These are phyloP conservation scores for Candida hungchunana DNA, from an alignment of 805 yeast genomes.

Conservation along the genomic window DNA sequence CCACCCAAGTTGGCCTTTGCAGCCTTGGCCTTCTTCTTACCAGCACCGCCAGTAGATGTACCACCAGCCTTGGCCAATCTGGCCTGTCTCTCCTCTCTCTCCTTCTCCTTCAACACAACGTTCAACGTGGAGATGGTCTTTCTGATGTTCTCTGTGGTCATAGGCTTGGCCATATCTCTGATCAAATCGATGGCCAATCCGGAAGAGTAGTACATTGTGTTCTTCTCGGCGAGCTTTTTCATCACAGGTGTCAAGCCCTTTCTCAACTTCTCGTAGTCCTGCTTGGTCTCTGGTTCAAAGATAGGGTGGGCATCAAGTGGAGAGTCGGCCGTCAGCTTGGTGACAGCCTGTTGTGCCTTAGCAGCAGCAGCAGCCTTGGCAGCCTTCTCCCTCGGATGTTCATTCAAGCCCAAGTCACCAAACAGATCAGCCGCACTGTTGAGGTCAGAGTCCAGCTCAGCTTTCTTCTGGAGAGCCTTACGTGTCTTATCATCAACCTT, in stretches of 20 bases:
- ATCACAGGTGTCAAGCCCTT: conserved; percentile 64
- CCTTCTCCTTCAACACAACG: conserved; percentile 79
- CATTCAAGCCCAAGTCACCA: conserved; percentile 60
- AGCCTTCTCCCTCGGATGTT: conserved; percentile 40
- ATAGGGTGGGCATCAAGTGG: conserved; percentile 76
- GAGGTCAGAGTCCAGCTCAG: conserved; percentile 81
- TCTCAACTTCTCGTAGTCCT: conserved; percentile 73
- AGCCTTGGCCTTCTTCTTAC: conserved; percentile 84
- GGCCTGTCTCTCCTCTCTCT: conserved; percentile 83
- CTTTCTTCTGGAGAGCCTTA: conserved; percentile 67
- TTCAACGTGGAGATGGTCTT: conserved; percentile 83
- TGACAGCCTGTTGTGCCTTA: conserved; percentile 24
- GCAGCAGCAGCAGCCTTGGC: conserved; percentile 33
- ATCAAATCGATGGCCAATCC: conserved; percentile 78
- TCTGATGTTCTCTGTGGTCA: conserved; percentile 75
- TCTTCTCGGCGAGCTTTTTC: conserved; percentile 54
- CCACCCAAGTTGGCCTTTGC: conserved; percentile 62
- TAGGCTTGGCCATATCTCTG: conserved; percentile 79
- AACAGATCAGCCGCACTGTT: conserved; percentile 91
- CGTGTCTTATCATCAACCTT: conserved; percentile 70
- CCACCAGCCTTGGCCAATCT: conserved; percentile 80
- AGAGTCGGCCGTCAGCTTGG: conserved; percentile 56
- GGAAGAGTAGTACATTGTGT: conserved; percentile 66
- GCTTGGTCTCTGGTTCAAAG: conserved; percentile 76
- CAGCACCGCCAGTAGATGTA: conserved; percentile 88